These are phyloP conservation scores for Ophiosphaerella herpotricha DNA, from an alignment of 2,329 filamentous ascomycete genomes.

Conservation along the genomic window DNA sequence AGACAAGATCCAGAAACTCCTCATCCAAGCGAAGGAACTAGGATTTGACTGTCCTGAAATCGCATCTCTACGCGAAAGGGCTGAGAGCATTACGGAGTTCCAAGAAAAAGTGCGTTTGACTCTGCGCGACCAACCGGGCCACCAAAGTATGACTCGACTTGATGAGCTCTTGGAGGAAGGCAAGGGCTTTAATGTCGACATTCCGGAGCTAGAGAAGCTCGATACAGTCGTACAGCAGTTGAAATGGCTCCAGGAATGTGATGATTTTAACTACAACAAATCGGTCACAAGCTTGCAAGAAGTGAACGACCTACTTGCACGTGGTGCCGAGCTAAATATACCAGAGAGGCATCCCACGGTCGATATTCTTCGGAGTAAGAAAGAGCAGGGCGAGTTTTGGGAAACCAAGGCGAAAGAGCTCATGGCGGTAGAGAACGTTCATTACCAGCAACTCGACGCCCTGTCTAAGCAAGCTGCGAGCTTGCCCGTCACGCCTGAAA, in stretches of 20 bases:
- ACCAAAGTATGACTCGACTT: conserved; percentile 69
- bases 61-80: conserved; percentile 79
- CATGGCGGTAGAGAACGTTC: conserved; percentile 86
- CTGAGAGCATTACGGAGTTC: conserved; percentile 82
- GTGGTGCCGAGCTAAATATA: conserved; percentile 77
- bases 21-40: conserved; percentile 81
- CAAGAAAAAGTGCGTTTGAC: conserved; percentile 74
- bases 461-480: conserved; percentile 80
- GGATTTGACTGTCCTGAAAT: conserved; percentile 96
- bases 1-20: conserved; percentile 82
- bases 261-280: conserved; percentile 63
- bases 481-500: conserved; percentile 81
- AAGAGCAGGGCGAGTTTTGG: conserved; percentile 80
- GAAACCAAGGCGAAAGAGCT: conserved; percentile 91
- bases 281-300: conserved; percentile 73
- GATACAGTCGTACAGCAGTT: conserved; percentile 81
- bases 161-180: conserved; percentile 91
- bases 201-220: conserved; percentile 83
- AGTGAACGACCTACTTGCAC: conserved; percentile 76
- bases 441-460: conserved; percentile 93
- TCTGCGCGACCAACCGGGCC: conserved; percentile 61
- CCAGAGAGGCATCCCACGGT: conserved; percentile 81
- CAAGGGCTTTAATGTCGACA: conserved; percentile 86
- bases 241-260: conserved; percentile 84
- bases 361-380: conserved; percentile 74